phyloP scores from a whole-genome alignment of 2,329 filamentous ascomycete species.

The Leptographium wingfieldii region DNA sequence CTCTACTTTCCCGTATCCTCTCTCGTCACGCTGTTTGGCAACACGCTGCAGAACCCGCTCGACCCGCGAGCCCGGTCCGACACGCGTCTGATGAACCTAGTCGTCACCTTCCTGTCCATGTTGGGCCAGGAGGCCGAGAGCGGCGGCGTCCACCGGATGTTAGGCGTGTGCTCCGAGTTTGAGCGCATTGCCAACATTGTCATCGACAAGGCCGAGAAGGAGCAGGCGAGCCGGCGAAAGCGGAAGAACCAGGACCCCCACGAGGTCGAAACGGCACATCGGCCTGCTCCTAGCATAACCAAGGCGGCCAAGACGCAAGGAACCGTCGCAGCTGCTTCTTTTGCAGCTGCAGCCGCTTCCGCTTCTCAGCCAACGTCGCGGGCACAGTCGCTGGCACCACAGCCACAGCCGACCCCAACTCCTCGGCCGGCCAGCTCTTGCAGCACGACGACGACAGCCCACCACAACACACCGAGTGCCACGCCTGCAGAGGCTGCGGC shows the following conservation, averaged over 20 bases:
- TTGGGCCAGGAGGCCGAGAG: slow-evolving; percentile 83
- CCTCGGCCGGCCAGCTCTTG: slow-evolving; percentile 9
- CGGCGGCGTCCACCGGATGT: slow-evolving; percentile 84
- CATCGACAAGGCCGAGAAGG: slow-evolving; percentile 82
- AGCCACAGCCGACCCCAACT: background rate
- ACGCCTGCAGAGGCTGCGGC: slow-evolving; percentile 11
- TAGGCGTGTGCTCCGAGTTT: slow-evolving; percentile 90
- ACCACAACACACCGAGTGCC: slow-evolving; percentile 10
- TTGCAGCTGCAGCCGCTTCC: background rate
- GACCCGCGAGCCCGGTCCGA: slow-evolving; percentile 82
- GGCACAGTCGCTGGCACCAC: slow-evolving; percentile 1
- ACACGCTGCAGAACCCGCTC: slow-evolving; percentile 88
- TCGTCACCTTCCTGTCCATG: slow-evolving; percentile 83
- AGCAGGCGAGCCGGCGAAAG: slow-evolving; percentile 68
- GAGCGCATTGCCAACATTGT: slow-evolving; percentile 86
- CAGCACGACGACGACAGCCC: slow-evolving; percentile 6
- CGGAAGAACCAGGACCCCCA: slow-evolving; percentile 50
- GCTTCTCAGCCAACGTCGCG: background rate
- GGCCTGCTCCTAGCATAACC: slow-evolving; percentile 1
- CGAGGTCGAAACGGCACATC: slow-evolving; percentile 15
- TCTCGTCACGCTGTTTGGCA: slow-evolving; percentile 88
- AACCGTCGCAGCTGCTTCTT: background rate
- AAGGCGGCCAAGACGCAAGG: background rate
- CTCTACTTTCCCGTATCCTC: slow-evolving; percentile 95
- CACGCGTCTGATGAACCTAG: slow-evolving; percentile 79